Evolutionary conservation across 2,329 filamentous ascomycete species (phyloP), one percentile per base, ranked within the genome.

Genomic region (Aspergillus persii): DNA sequence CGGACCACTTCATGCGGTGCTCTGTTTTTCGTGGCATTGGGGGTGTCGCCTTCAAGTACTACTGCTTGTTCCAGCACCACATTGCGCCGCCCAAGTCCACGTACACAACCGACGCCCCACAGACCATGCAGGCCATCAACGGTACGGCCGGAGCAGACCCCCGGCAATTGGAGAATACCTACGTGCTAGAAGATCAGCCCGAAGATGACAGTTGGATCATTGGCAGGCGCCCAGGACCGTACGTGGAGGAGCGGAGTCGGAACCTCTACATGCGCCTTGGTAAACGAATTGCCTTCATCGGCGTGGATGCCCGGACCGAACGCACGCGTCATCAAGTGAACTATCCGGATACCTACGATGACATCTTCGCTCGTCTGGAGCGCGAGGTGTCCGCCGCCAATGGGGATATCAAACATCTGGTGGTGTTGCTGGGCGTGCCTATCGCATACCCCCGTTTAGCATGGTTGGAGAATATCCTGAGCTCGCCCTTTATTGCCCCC

Each of bases 401-500:
- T 57, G 81, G 80, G 30, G 79, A 83, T 18, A 83, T 88, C 70
- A 88, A 86, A 74, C 86, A 89, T 68, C 70, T 89, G 26, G 78
- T 89, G 44, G 74, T 89, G 26, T 76, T 89, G 9, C 78, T 89
- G 2, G 89, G 89, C 57, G 86, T 90, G 26, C 91, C 92, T 0
- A 94, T 96, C 67, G 79, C 80, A 1, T 82, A 84, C 63, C 82
- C 81, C 1, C 91, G 94, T 67, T 82, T 97, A 56, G 95, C 93
- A n/a, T 97, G 94, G 94, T 83, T 97, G 4, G 94, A 98, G 74
- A 97, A 96, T 70, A 90, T 97, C 59, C 85, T 98, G 67, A 84
- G 85, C 15, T 96, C 91, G 61, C 93, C 94, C 0, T 67, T 97
- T 27, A 93, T 97, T 70, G 92, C 89, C 0, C 92, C 93, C 0